Conservation (phyloP, 1,139 yeast species). For the Saccharomyces hybrid region DNA sequence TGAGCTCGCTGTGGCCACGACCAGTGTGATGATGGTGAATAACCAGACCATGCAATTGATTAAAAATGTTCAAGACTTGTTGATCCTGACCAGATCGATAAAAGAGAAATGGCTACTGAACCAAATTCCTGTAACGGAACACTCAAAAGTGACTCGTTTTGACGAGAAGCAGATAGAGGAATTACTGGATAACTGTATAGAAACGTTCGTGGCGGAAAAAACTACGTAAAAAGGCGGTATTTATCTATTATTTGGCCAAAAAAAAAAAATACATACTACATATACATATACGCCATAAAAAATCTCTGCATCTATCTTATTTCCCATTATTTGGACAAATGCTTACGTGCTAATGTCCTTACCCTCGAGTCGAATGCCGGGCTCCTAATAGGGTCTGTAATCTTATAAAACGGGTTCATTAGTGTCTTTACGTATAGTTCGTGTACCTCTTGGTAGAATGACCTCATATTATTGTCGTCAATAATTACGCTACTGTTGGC, state of each 20-base stretch:
- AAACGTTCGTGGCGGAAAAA: slow-evolving; percentile 13
- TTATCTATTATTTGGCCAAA: background rate
- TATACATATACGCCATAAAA: background rate
- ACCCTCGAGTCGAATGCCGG: slow-evolving; percentile 73
- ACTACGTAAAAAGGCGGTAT: background rate
- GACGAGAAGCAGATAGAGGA: slow-evolving; percentile 13
- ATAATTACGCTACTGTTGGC: slow-evolving; percentile 26
- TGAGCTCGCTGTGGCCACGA: slow-evolving; percentile 23
- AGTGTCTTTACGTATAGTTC: slow-evolving; percentile 82
- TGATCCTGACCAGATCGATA: slow-evolving; percentile 28
- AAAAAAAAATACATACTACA: background rate
- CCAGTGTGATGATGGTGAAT: slow-evolving; percentile 27
- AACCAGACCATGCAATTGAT: slow-evolving; percentile 30
- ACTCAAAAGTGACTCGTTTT: slow-evolving; percentile 3
- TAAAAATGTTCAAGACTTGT: slow-evolving; percentile 30
- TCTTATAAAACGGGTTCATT: slow-evolving; percentile 78
- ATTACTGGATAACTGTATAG: slow-evolving; percentile 16
- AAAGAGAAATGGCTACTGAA: slow-evolving; percentile 31
- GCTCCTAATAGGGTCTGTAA: slow-evolving; percentile 66
- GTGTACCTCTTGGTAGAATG: slow-evolving; percentile 76
- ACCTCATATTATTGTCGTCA: slow-evolving; percentile 72
- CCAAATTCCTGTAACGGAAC: slow-evolving; percentile 25
- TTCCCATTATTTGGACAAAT: slow-evolving; percentile 34
- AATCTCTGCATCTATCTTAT: background rate
- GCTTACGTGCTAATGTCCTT: slow-evolving; percentile 65